These are phyloP conservation scores for Rhizopus arrhizus DNA, from an alignment of 371 early-diverging fungal species.

Conservation along the genomic window DNA sequence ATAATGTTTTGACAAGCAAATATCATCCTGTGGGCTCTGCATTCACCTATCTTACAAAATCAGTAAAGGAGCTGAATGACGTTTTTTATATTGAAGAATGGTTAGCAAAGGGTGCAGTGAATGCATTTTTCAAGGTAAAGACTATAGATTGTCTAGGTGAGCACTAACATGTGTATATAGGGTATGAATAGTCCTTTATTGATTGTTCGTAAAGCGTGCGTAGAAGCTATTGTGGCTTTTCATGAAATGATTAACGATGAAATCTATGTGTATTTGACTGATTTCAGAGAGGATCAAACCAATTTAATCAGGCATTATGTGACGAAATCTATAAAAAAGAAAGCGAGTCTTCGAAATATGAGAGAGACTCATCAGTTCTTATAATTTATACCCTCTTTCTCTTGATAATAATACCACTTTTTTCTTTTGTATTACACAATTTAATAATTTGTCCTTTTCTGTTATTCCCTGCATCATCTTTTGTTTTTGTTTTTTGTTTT, in stretches of 20 bases:
- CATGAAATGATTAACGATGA: conserved; percentile 49
- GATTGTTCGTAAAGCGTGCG: conserved; percentile 50
- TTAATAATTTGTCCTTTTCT: too few relatives aligned
- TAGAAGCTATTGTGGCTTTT: conserved; percentile 52
- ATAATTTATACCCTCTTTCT: conserved; percentile 13
- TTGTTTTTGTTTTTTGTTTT: too few relatives aligned
- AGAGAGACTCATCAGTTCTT: conserved; percentile 34
- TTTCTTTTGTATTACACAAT: too few relatives aligned
- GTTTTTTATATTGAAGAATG: conserved; percentile 46
- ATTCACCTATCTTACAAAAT: conserved; percentile 47
- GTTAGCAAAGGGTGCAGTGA: conserved; percentile 41
- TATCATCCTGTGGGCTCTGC: conserved; percentile 52
- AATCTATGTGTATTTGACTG: conserved; percentile 40
- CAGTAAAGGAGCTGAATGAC: conserved; percentile 43
- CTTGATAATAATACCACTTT: neutral
- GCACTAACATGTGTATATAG: conserved; percentile 12
- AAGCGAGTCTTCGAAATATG: conserved; percentile 39
- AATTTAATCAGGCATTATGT: conserved; percentile 48
- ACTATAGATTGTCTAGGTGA: neutral
- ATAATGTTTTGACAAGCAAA: conserved; percentile 15
- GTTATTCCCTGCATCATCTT: too few relatives aligned
- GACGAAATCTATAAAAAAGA: conserved; percentile 45
- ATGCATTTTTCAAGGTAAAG: conserved; percentile 43
- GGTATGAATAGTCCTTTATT: conserved; percentile 48
- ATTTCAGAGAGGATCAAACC: conserved; percentile 49